phyloP scores from a whole-genome alignment of 1,284 basidiomycete species.

The Sphaerobolus stellatus region DNA sequence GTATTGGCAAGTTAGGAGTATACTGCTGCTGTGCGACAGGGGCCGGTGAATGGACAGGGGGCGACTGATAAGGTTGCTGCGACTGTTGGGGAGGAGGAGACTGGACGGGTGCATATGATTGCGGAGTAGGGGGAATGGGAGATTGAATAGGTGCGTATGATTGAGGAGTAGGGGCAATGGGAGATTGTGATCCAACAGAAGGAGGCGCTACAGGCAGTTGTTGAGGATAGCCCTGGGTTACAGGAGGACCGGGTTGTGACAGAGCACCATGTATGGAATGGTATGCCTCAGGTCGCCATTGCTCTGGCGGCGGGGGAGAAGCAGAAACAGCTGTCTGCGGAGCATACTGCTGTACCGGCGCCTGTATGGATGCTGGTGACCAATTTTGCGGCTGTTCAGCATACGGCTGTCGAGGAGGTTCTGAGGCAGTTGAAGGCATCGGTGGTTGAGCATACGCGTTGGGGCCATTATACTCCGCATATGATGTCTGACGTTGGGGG shows the following conservation, averaged over 20 bases:
- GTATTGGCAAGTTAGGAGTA: no score
- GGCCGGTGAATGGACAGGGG: background rate
- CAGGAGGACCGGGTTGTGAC: no score
- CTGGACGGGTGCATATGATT: constrained; percentile 12
- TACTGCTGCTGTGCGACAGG: no score
- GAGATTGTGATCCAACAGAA: constrained; percentile 11
- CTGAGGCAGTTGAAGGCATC: background rate
- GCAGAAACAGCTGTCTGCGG: constrained; percentile 8
- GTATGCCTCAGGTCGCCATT: no score
- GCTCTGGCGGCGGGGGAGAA: background rate
- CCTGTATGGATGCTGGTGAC: constrained; percentile 1
- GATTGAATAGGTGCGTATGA: constrained; percentile 26
- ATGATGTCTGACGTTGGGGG: background rate
- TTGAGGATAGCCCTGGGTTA: constrained; percentile 13
- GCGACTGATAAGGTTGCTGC: no score
- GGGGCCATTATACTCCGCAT: background rate
- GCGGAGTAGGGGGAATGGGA: constrained; percentile 33
- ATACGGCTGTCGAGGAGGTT: background rate
- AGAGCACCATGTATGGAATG: no score
- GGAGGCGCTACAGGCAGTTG: constrained; percentile 16
- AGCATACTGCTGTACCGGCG: background rate
- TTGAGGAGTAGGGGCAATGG: constrained; percentile 19
- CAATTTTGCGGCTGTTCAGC: constrained; percentile 2
- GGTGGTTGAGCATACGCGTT: background rate
- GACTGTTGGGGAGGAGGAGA: no score